Evolutionary conservation across 2,329 filamentous ascomycete genomes (phyloP), one percentile per base, ranked within the genome.

Genomic region (Ophiostoma ips): DNA sequence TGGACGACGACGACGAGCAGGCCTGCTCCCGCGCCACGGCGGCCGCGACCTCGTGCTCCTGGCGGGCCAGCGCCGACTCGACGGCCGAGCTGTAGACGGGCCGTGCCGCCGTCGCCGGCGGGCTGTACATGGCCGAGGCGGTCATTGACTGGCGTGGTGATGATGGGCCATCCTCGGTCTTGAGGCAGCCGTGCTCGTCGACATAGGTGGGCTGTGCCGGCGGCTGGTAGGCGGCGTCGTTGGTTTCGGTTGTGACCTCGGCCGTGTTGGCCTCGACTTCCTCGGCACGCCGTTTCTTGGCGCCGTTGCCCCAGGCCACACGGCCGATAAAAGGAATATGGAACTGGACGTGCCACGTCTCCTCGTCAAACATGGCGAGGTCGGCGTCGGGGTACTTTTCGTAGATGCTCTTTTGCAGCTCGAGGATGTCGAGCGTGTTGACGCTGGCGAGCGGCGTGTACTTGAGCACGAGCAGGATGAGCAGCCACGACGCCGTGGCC

Each of bases 361-460:
- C 16, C 46, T 47, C 37, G 43, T 53, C 49, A 33, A 47, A 49
- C 49, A 51, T 50, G 46, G 46, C 35, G 13, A 52, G 47, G 47
- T 54, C 19, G 34, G 52, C 52, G 18, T 54, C 52, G 7, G 52
- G 52, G 47, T 52, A 54, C 50, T 52, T 51, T 33, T 54, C 50
- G 45, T 54, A 45, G 31, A 54, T 54, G 37, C 48, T 52, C 50
- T 52, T 54, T n/a, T 54, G 52, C 31, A 54, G 50, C 52, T 54
- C 52, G 36, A 56, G 44, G 10, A 52, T 50, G 24, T 56, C 54
- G 11, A 56, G 49, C 3, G 50, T 40, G 40, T 51, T 51, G 44
- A 52, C 54, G 30, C 50, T 54, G 19, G 48, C 41, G 11, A 49
- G 33, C 13, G 48, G 41, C 40, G 53, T 54, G 49, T 46, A 56